Base-by-base conservation (phyloP, 768 basidiomycete genomes). In the Tylopilus plumbeoviolaceoides region DNA sequence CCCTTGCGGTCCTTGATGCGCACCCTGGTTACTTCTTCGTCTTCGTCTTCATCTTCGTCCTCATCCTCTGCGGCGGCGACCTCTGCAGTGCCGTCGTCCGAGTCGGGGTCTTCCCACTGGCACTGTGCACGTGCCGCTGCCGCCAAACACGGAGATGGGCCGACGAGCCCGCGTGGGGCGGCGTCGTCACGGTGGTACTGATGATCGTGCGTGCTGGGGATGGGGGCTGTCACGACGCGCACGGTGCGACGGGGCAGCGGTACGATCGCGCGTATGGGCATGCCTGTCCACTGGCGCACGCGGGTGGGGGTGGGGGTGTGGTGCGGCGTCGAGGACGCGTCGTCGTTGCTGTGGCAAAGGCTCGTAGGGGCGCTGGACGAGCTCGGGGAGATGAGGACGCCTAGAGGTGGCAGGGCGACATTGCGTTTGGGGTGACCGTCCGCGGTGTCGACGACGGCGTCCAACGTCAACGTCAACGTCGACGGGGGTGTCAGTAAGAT, bases 241-340 rank as follows among this genome's bases (percentile, higher is more conserved):
- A 15, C 5, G 27, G 27, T 49, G 35, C 62, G 62, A 1, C 52
- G 61, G 1, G 64, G 64, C 0, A 65, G 62, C 0, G 64, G 62
- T 0, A 55, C 27, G 55, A 61, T 56, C 18, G 64, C 64, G 44
- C 64, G 64, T 27, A 66, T 54, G 18, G 64, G 64, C 7, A 42
- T 14, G 6, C 64, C 64, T 2, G 59, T 51, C 64, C 64, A 61
- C 14, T 21, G 52, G 11, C 39, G 39, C 38, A 40, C 39, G 10
- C 17, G 18, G 18, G 38, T 2, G 38, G 18, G 17, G 36, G 36
- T 38, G 15, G 18, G 14, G 14, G 5, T 4, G 3, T 5, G 12
- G 17, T 7, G 12, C 33, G 14, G 33, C 33, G 33, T 2, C 33
- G 33, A 0, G 6, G 4, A 11, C 36, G 38, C 38, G 41, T 59